Evolutionary conservation across 805 yeast species (phyloP), one percentile per base, ranked within the genome.

Genomic region (Maudiozyma saulgeensis): DNA sequence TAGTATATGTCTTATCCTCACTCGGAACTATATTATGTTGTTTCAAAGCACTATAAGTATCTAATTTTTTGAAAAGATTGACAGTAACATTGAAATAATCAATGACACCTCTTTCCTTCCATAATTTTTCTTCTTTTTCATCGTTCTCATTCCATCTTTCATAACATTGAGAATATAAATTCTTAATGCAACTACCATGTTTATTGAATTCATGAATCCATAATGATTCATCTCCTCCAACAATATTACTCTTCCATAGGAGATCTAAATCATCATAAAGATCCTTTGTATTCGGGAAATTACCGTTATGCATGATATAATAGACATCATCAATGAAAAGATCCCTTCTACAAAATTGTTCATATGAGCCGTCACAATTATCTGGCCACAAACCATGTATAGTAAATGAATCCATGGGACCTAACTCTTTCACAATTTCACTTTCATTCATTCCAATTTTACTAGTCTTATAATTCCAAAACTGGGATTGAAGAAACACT

Each of bases 171-270:
- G 93, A 86, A 49, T 75, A 78, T 43, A 90, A 70, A 0, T 96
- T 88, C 44, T 82, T 78, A 75, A 89, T 81, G 68, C 97, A 90
- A 9, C 96, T 88, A 23, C 90, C 97, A 63, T 90, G 98, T 64
- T 90, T 90, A 70, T 90, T 89, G 74, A 78, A 90, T 67, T 90
- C 97, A 67, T 90, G 96, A 35, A 77, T 74, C 98, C 98, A 90
- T 46, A 90, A 69, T 6, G 74, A 62, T 50, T 78, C 81, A 62
- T 84, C 91, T 49, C 77, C 64, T 11, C 87, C 87, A 45, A 78
- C 79, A 48, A 78, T 79, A 59, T 76, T 76, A 58, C 84, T 82
- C 63, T 84, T 82, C 97, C 97, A 90, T 52, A 74, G 67, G 31
- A 59, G 59, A 25, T 68, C 55, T 87, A 90, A 79, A 51, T 75